Evolutionary conservation across 768 basidiomycete species (phyloP).

Genomic region (Boletus pseudopeckii): DNA sequence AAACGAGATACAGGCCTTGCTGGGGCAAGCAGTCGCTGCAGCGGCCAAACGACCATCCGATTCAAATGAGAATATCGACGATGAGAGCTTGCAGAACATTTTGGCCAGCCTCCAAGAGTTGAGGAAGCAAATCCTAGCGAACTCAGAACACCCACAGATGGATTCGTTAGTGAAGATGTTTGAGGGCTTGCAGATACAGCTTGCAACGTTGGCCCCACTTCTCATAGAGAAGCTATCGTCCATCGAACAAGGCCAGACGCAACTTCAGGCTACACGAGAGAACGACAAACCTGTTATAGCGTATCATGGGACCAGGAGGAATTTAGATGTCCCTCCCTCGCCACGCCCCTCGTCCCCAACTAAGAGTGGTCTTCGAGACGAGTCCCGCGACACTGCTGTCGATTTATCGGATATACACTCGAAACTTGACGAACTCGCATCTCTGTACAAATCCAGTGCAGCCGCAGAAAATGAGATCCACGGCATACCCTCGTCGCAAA

Average conservation of each 20-base stretch:
- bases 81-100: conserved; percentile 5
- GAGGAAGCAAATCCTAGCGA: conserved; percentile 11
- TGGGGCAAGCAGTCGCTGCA: conserved; percentile 8
- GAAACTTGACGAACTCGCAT: conserved; percentile 39
- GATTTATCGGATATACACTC: conserved; percentile 31
- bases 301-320: conserved; percentile 1
- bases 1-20: conserved; percentile 20
- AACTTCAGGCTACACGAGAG: conserved; percentile 14
- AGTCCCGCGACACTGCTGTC: not conserved
- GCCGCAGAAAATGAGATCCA: not conserved
- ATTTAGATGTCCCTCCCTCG: conserved; percentile 16
- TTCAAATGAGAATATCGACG: not conserved
- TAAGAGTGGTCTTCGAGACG: not conserved
- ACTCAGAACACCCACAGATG: conserved; percentile 9
- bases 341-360: not conserved
- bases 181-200: conserved; percentile 38
- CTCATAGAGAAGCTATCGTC: conserved; percentile 34
- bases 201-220: conserved; percentile 37
- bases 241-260: conserved; percentile 26
- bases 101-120: conserved; percentile 16
- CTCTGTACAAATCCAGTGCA: conserved; percentile 13
- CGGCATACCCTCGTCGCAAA: not conserved
- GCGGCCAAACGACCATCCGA: conserved; percentile 2
- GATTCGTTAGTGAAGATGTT: conserved; percentile 33
- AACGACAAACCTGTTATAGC: not conserved